Base-by-base conservation (phyloP, 768 basidiomycete species). In the Tephrocybe sp. region DNA sequence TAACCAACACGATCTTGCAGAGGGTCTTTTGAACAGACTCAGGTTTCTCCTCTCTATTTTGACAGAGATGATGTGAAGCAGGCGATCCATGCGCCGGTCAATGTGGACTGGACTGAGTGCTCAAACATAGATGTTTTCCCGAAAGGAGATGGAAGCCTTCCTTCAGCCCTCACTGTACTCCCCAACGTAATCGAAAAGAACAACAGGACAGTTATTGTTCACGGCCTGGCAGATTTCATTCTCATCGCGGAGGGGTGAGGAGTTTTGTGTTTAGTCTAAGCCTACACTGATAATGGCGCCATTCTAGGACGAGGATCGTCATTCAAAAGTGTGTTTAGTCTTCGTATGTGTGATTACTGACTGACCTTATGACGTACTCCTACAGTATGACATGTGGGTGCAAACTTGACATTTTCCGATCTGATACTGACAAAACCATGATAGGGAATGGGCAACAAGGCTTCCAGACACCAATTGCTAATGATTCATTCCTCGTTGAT, bases 181-280 rank as follows among this genome's bases (percentile, higher is more conserved):
- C 86, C 88, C 5, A 83, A 72, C 53, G 86, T 87, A 46, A 89
- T 91, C 46, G 85, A 88, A 66, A 88, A 87, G 73, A 88, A 73
- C 63, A 69, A 79, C 45, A 72, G 86, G 43, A 78, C 73, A 2
- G 84, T 89, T 12, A 83, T 90, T 46, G 73, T 82, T 4, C 87
- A 91, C 44, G 88, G 88, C 0, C 69, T 88, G 42, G 84, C 79
- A 0, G 88, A 91, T 64, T 90, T 80, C 58, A 74, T 86, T 49
- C 69, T 87, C 27, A 87, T 90, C 42, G 80, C 87, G 9, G 83
- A 88, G 53, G 89, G 88, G 84, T 86, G 54, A 49, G 79, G 63
- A 5, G 13, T 32, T 18, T 25, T 19, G 2, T 13, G 6, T 31
- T 26, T 43, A 15, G 21, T 9, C 16, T 15, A 21, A 24, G 27